A percentile compares a stretch with the other conserved stretches of the same genome.
phyloP scores from a whole-genome alignment of 495 filamentous ascomycete species.

The Hypoxylon lienhwacheense region DNA sequence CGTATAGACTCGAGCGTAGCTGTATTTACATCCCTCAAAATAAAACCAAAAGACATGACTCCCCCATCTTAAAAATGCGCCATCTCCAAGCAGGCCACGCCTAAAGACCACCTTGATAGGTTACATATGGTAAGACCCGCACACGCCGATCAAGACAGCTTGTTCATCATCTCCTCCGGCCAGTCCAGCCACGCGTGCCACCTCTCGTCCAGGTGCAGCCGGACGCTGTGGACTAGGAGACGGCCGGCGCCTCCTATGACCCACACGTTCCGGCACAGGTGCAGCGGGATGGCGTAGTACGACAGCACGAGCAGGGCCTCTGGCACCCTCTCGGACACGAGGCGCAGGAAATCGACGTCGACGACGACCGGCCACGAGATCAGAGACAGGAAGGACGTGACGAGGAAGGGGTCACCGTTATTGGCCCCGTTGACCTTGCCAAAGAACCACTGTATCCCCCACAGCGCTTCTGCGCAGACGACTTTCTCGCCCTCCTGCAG shows the following conservation, averaged over 20 bases:
- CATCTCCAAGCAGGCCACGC: no score
- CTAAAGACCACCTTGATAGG: no score
- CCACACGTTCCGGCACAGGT: constrained; percentile 21
- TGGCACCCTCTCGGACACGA: constrained; percentile 11
- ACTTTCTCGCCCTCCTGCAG: constrained; percentile 9
- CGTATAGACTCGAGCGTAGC: no score
- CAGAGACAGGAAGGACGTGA: constrained; percentile 11
- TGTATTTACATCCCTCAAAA: no score
- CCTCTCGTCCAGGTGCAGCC: constrained; percentile 16
- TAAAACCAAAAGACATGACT: no score
- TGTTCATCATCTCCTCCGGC: constrained; percentile 21
- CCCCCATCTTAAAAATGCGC: no score
- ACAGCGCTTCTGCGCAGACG: constrained; percentile 5
- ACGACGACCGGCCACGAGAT: constrained; percentile 20
- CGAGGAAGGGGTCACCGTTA: not conserved
- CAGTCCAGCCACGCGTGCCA: constrained; percentile 28
- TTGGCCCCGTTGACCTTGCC: not conserved
- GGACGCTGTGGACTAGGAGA: constrained; percentile 11
- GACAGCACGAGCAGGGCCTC: constrained; percentile 23
- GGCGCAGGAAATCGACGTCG: constrained; percentile 16
- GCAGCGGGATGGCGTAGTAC: constrained; percentile 19
- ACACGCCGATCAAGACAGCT: not conserved
- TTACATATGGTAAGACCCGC: no score
- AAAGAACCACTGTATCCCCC: constrained; percentile 23
- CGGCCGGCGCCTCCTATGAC: constrained; percentile 13